Conservation (phyloP, 164 flowering plant genomes). For the Stephania cephalantha region DNA sequence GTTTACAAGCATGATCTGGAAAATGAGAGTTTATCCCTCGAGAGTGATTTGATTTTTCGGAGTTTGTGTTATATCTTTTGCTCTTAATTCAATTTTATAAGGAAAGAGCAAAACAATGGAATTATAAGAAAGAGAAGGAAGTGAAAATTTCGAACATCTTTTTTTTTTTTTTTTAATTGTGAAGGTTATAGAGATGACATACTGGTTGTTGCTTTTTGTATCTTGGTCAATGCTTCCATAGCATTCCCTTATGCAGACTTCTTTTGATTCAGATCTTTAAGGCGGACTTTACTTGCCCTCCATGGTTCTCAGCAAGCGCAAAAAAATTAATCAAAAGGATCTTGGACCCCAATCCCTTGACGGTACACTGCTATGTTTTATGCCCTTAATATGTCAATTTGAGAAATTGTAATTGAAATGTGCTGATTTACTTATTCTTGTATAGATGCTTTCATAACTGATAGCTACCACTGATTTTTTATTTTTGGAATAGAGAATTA, state of each 20-base stretch:
- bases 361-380: constrained; percentile 35
- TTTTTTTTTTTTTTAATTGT: too few relatives aligned
- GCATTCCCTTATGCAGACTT: not conserved
- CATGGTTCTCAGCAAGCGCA: constrained; percentile 91
- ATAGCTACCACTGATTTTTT: constrained; percentile 1
- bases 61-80: not conserved
- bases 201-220: not conserved
- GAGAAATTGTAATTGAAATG: not conserved
- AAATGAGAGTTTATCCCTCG: not conserved
- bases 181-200: not conserved
- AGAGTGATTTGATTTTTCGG: not conserved
- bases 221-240: not conserved
- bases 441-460: constrained; percentile 1
- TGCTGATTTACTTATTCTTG: not conserved
- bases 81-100: not conserved
- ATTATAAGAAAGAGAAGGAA: too few relatives aligned
- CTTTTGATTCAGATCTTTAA: constrained; percentile 53
- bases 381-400: not conserved
- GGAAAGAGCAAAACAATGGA: too few relatives aligned
- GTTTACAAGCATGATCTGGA: not conserved
- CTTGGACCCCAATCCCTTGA: constrained; percentile 75
- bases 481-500: constrained; percentile 59
- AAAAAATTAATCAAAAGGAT: constrained; percentile 83
- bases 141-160: too few relatives aligned
- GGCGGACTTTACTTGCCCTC: constrained; percentile 85